Evolutionary conservation across 805 yeast species (phyloP).

Genomic region (Lachancea kluyveri): DNA sequence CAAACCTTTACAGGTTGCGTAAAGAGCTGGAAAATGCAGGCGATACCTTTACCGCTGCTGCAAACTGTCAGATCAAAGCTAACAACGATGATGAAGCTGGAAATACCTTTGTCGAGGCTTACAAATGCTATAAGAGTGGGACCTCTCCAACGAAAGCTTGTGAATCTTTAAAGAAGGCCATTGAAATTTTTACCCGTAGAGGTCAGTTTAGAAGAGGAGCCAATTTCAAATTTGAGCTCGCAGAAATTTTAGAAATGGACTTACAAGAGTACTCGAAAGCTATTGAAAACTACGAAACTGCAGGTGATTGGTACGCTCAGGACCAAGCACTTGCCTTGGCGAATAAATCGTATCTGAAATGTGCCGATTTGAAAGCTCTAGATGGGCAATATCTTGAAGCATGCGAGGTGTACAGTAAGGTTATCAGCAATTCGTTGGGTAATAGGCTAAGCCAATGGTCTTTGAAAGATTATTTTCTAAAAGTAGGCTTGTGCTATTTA

Average conservation of each 20-base stretch:
- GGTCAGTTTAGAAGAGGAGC: constrained; percentile 98
- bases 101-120: constrained; percentile 83
- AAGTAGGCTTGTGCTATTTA: constrained; percentile 73
- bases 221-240: constrained; percentile 86
- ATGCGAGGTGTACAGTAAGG: constrained; percentile 65
- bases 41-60: constrained; percentile 76
- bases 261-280: constrained; percentile 65
- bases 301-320: constrained; percentile 92
- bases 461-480: constrained; percentile 84
- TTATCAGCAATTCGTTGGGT: constrained; percentile 69
- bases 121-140: constrained; percentile 71
- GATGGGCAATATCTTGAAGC: constrained; percentile 73
- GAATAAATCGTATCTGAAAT: constrained; percentile 79
- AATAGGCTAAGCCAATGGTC: constrained; percentile 83
- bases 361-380: constrained; percentile 82
- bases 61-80: constrained; percentile 67
- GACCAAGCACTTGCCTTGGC: constrained; percentile 91
- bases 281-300: constrained; percentile 73
- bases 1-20: constrained; percentile 75
- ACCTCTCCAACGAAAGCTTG: constrained; percentile 70
- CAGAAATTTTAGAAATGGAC: constrained; percentile 74
- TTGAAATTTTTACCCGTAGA: constrained; percentile 73
- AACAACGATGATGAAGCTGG: constrained; percentile 87
- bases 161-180: constrained; percentile 66
- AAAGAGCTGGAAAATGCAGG: constrained; percentile 77